phyloP scores from a whole-genome alignment of 352 stramenopile species.

The Pythium phragmitis region DNA sequence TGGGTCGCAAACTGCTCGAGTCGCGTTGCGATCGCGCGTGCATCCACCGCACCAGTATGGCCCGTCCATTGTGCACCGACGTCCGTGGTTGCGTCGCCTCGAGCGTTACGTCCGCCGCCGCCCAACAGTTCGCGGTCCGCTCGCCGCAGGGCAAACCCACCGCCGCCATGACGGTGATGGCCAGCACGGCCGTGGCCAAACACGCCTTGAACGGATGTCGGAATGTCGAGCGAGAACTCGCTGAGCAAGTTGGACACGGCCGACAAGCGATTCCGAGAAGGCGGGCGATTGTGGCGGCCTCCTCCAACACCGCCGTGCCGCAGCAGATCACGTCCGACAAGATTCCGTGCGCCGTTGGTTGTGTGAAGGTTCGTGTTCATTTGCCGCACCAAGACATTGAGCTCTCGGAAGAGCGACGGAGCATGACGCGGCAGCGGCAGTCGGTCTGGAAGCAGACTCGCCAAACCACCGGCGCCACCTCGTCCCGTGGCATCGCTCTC shows the following conservation, averaged over 20 bases:
- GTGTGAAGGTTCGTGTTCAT: constrained; percentile 67
- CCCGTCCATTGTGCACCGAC: constrained; percentile 18
- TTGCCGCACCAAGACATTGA: constrained; percentile 75
- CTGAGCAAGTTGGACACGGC: constrained; percentile 76
- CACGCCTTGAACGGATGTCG: constrained; percentile 36
- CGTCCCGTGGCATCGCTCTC: constrained; percentile 17
- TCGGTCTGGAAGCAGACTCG: constrained; percentile 32
- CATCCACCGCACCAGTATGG: constrained; percentile 36
- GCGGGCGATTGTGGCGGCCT: constrained; percentile 40
- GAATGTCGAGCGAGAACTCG: constrained; percentile 82
- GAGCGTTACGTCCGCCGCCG: constrained; percentile 29
- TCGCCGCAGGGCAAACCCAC: constrained; percentile 32
- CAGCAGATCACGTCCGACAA: constrained; percentile 44
- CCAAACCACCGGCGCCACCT: constrained; percentile 5
- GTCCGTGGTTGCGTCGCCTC: constrained; percentile 23
- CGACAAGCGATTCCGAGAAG: constrained; percentile 64
- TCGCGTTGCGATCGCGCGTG: constrained; percentile 67
- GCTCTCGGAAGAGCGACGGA: constrained; percentile 61
- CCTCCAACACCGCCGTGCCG: constrained; percentile 32
- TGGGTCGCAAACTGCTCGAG: constrained; percentile 74
- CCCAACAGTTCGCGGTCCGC: constrained; percentile 55
- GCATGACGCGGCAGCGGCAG: constrained; percentile 62
- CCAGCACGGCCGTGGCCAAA: constrained; percentile 29
- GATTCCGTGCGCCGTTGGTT: constrained; percentile 25
- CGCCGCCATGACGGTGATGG: constrained; percentile 25